These are phyloP conservation scores for Circinella minor DNA, from an alignment of 371 early-diverging fungal genomes.

Conservation along the genomic window DNA sequence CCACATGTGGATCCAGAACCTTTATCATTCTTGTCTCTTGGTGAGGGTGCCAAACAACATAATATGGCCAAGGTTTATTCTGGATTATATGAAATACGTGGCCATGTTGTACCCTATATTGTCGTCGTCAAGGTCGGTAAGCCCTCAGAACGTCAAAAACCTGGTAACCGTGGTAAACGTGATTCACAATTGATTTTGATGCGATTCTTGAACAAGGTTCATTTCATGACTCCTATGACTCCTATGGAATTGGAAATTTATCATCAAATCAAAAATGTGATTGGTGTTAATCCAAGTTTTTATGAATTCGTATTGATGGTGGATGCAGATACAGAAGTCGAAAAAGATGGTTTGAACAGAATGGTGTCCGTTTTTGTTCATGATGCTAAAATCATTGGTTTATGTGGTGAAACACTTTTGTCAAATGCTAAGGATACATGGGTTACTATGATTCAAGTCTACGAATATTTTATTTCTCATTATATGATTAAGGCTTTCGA, in stretches of 20 bases:
- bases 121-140: slow-evolving; percentile 83
- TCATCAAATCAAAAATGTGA: slow-evolving; percentile 89
- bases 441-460: slow-evolving; percentile 94
- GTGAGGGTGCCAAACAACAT: slow-evolving; percentile 76
- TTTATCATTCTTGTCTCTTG: slow-evolving; percentile 81
- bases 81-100: slow-evolving; percentile 80
- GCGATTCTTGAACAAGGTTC: slow-evolving; percentile 80
- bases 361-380: slow-evolving; percentile 80
- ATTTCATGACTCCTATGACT: slow-evolving; percentile 80
- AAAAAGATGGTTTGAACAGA: slow-evolving; percentile 69
- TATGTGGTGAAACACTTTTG: slow-evolving; percentile 86
- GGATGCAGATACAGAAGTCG: slow-evolving; percentile 75
- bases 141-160: slow-evolving; percentile 66
- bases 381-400: slow-evolving; percentile 82
- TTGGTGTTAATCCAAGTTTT: slow-evolving; percentile 84
- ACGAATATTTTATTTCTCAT: slow-evolving; percentile 90
- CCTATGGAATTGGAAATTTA: slow-evolving; percentile 92
- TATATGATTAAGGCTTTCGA: slow-evolving; percentile 89
- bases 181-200: slow-evolving; percentile 89
- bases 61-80: slow-evolving; percentile 92
- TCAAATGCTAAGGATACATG: slow-evolving; percentile 89
- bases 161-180: slow-evolving; percentile 90
- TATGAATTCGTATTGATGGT: slow-evolving; percentile 73
- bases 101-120: slow-evolving; percentile 79
- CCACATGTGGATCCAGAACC: slow-evolving; percentile 78